Evolutionary conservation across 2,329 filamentous ascomycete genomes (phyloP).

Genomic region (Monascus ruber): DNA sequence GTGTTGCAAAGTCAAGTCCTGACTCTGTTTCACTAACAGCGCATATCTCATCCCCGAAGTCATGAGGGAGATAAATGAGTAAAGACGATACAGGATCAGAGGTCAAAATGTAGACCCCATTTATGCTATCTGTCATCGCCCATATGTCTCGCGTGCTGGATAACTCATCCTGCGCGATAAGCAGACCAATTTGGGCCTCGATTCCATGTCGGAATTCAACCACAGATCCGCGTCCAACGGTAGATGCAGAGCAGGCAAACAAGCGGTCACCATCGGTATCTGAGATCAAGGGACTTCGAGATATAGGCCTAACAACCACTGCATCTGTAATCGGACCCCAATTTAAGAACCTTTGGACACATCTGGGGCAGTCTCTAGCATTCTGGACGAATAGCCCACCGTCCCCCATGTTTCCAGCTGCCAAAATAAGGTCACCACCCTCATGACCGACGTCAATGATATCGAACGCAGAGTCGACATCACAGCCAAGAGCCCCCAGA

Average conservation of each 20-base stretch:
- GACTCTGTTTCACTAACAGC: slow-evolving; percentile 27
- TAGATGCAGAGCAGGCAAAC: slow-evolving; percentile 57
- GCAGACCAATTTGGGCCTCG: slow-evolving; percentile 51
- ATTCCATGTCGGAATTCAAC: slow-evolving; percentile 60
- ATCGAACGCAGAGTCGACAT: slow-evolving; percentile 72
- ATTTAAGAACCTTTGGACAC: slow-evolving; percentile 52
- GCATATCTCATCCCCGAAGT: slow-evolving; percentile 26
- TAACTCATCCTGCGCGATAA: slow-evolving; percentile 29
- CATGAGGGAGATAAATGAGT: slow-evolving; percentile 26
- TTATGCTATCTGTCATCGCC: slow-evolving; percentile 26
- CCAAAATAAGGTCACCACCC: slow-evolving; percentile 65
- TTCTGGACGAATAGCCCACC: slow-evolving; percentile 65
- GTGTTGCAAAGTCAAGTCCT: slow-evolving; percentile 29
- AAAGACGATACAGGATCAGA: slow-evolving; percentile 32
- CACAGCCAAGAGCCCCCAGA: slow-evolving; percentile 57
- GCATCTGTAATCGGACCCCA: slow-evolving; percentile 45
- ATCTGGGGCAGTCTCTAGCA: slow-evolving; percentile 43
- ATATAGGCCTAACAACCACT: slow-evolving; percentile 17
- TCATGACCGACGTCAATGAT: slow-evolving; percentile 51
- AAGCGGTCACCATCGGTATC: slow-evolving; percentile 42
- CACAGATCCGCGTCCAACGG: slow-evolving; percentile 47
- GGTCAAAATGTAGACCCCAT: slow-evolving; percentile 28
- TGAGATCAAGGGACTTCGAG: slow-evolving; percentile 7
- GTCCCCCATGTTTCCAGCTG: slow-evolving; percentile 65
- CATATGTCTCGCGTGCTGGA: slow-evolving; percentile 33